Evolutionary conservation across 306 rosid species (phyloP), one percentile per base, ranked within the genome.

Genomic region (Astragalus glycyphyllos): DNA sequence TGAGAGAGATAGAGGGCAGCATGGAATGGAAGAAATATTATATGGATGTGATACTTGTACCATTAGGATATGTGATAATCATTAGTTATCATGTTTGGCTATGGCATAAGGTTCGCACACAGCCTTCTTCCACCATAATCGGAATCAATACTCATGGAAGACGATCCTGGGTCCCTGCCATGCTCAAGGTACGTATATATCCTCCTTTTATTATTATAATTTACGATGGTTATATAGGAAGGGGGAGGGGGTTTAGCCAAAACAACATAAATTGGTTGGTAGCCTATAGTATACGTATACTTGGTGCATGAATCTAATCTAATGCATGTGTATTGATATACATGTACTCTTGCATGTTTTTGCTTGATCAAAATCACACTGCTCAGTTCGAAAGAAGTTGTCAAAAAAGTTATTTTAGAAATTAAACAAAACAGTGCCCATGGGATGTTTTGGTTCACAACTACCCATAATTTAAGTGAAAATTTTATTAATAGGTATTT

Each of bases 1-100:
- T 26, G 31, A 63, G 65, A 74, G 37, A 62, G 46, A 31, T 4
- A 14, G 13, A 6, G 5, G 6, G 11, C 35, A n/a, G 23, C 0
- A 90, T 85, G 90, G 97, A 87, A 49, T 94, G 98, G 98, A 94
- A 80, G 46, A 86, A 85, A 38, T 85, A 86, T 82, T 87, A 90
- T 77, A 62, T 90, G 87, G 98, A 94, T 81, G 80, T 87, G 44
- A 71, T 89, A 12, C 38, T 90, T 7, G 98, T 93, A 5, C 98
- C 98, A 0, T 72, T 90, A 46, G 97, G 88, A 72, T 76, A 86
- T 37, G 38, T 90, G 50, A 73, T 88, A 7, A 78, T 60, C 26
- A 55, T 73, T 72, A 82, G 62, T 53, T 94, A 90, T 73, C 92
- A 94, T 82, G 74, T 78, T 50, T 94, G 96, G 96, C 69, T 94